Conservation (phyloP, 805 yeast species). For the Saturnispora sekii region DNA sequence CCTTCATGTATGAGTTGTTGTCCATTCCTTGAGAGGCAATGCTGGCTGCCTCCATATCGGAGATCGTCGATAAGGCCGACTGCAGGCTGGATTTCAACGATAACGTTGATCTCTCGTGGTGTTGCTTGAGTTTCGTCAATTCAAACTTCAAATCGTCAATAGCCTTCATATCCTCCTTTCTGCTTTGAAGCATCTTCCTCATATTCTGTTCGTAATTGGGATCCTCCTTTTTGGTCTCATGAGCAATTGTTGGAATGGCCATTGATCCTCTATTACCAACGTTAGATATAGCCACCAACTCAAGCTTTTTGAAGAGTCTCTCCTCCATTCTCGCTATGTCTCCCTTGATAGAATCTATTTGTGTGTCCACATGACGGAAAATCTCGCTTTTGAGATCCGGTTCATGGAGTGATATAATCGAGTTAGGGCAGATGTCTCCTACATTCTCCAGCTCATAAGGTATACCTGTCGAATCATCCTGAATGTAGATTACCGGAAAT, state of each 20-base stretch:
- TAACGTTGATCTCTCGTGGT: slow-evolving; percentile 37
- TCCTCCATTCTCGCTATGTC: slow-evolving; percentile 23
- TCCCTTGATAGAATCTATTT: slow-evolving; percentile 20
- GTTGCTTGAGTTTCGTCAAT: slow-evolving; percentile 47
- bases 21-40: slow-evolving; percentile 20
- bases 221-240: slow-evolving; percentile 4
- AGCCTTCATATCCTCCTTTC: slow-evolving; percentile 20
- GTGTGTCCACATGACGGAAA: slow-evolving; percentile 21
- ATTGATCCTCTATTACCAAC: not conserved
- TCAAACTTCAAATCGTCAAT: slow-evolving; percentile 46
- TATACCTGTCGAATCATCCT: slow-evolving; percentile 47
- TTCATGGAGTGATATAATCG: slow-evolving; percentile 50
- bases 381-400: slow-evolving; percentile 23
- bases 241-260: not conserved
- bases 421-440: slow-evolving; percentile 49
- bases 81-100: slow-evolving; percentile 25
- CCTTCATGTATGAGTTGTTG: slow-evolving; percentile 51
- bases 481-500: slow-evolving; percentile 73
- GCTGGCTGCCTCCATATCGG: slow-evolving; percentile 4
- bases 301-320: slow-evolving; percentile 19
- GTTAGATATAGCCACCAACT: slow-evolving; percentile 7
- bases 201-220: slow-evolving; percentile 9
- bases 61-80: slow-evolving; percentile 34
- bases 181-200: slow-evolving; percentile 9
- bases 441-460: slow-evolving; percentile 79